These are phyloP conservation scores for Papiliotrema terrestris DNA, from an alignment of 1,284 basidiomycete genomes.

Conservation along the genomic window DNA sequence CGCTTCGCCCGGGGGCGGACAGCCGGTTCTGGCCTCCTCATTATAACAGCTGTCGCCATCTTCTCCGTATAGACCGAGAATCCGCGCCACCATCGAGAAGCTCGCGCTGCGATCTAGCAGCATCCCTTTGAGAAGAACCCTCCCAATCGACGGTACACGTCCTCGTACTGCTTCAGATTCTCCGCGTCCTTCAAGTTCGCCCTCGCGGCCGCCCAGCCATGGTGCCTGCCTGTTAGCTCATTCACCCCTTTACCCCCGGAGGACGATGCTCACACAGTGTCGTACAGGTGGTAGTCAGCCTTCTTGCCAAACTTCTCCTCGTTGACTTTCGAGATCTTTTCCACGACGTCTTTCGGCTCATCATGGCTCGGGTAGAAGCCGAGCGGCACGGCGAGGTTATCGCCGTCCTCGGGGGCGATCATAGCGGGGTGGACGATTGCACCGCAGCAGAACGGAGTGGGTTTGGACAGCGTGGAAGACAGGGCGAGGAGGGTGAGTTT, in stretches of 20 bases:
- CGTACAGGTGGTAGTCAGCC: conserved; percentile 33
- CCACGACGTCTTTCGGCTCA: conserved; percentile 36
- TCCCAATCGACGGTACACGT: conserved; percentile 59
- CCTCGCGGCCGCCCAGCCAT: conserved; percentile 69
- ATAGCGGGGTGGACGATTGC: conserved; percentile 41
- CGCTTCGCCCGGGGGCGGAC: too few species aligned
- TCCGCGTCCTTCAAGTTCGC: conserved; percentile 61
- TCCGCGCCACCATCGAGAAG: too few species aligned
- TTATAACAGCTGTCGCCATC: neutral
- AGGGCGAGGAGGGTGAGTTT: conserved; percentile 36
- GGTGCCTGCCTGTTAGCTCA: conserved; percentile 52
- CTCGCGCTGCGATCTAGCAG: too few species aligned
- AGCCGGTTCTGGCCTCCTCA: neutral
- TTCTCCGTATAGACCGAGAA: too few species aligned
- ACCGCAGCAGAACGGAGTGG: conserved; percentile 27
- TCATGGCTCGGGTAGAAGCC: conserved; percentile 39
- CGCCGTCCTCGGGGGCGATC: conserved; percentile 37
- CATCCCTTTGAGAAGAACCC: conserved; percentile 51
- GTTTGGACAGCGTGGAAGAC: conserved; percentile 5
- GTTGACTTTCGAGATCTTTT: conserved; percentile 22
- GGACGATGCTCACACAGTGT: conserved; percentile 32
- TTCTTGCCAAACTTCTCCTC: conserved; percentile 21
- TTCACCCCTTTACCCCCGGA: too few species aligned
- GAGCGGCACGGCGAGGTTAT: conserved; percentile 31
- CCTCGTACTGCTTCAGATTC: conserved; percentile 64